Percentiles rank a stretch among this genome's conserved stretches.
Evolutionary conservation across 2,329 filamentous ascomycete genomes (phyloP).

Genomic region (Cadophora sp.): DNA sequence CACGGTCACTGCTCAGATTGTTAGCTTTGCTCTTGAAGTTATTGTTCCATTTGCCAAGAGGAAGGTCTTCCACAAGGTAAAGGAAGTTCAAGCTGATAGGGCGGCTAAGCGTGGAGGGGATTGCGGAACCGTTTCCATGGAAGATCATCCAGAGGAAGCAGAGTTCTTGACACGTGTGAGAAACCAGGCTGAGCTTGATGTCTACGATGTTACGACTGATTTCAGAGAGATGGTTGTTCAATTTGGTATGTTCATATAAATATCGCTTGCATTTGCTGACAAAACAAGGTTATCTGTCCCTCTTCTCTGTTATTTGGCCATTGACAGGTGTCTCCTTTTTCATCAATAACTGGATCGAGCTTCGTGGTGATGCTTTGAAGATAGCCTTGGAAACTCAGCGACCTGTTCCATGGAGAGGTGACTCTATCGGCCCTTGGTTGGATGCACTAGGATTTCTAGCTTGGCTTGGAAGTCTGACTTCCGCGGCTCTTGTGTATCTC

Average conservation of each 20-base stretch:
- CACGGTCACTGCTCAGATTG: conserved; percentile 90
- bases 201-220: conserved; percentile 90
- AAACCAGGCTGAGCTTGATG: conserved; percentile 79
- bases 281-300: conserved; percentile 76
- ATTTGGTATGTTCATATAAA: conserved; percentile 57
- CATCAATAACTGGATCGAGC: conserved; percentile 94
- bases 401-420: conserved; percentile 86
- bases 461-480: conserved; percentile 91
- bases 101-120: conserved; percentile 60
- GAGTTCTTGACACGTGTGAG: conserved; percentile 83
- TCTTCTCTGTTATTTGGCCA: conserved; percentile 95
- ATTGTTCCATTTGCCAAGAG: conserved; percentile 87
- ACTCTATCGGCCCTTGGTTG: conserved; percentile 94
- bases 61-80: conserved; percentile 78
- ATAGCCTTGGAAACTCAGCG: conserved; percentile 89
- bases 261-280: conserved; percentile 34
- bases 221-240: conserved; percentile 94
- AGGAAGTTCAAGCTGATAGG: conserved; percentile 70
- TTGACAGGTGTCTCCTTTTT: conserved; percentile 89
- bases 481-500: conserved; percentile 86
- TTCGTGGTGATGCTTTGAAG: conserved; percentile 92
- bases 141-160: conserved; percentile 79
- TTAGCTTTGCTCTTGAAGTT: conserved; percentile 85
- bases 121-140: conserved; percentile 50
- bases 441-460: conserved; percentile 86